These are phyloP conservation scores for Rhytidiadelphus loreus DNA, from an alignment of 225 moss, liverwort and hornwort genomes.

Conservation along the genomic window DNA sequence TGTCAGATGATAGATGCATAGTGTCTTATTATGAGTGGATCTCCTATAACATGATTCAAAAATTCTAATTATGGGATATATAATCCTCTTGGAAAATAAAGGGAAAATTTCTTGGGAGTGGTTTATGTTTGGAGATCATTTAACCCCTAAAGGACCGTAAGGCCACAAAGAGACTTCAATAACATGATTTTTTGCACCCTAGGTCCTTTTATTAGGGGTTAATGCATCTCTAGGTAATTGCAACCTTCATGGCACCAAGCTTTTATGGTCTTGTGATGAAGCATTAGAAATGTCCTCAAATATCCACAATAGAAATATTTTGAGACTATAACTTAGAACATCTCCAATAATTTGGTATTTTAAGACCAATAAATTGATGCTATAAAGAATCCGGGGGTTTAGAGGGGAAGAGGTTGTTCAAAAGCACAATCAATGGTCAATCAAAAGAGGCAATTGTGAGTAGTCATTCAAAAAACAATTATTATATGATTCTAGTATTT, in stretches of 20 bases:
- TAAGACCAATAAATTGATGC: accelerated
- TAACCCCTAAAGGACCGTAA: too few species aligned
- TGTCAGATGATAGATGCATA: neutral
- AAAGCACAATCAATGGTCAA: too few species aligned
- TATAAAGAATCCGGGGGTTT: neutral
- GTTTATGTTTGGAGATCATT: neutral
- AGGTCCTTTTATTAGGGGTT: too few species aligned
- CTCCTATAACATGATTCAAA: accelerated
- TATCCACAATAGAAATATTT: accelerated
- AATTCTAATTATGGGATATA: accelerated
- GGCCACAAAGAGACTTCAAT: too few species aligned
- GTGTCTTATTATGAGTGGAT: neutral
- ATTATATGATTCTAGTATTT: neutral
- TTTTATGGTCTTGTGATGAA: neutral
- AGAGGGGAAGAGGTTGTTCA: too few species aligned
- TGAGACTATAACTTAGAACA: neutral
- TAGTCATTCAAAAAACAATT: neutral
- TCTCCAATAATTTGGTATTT: accelerated
- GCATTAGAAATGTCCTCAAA: neutral
- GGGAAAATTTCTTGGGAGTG: accelerated
- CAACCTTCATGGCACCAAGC: accelerated
- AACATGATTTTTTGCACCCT: too few species aligned
- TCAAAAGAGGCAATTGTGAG: neutral
- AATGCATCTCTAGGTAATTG: neutral
- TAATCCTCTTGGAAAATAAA: accelerated